Evolutionary conservation across 805 yeast genomes (phyloP), one percentile per base, ranked within the genome.

Genomic region (Suhomyces vadensis): DNA sequence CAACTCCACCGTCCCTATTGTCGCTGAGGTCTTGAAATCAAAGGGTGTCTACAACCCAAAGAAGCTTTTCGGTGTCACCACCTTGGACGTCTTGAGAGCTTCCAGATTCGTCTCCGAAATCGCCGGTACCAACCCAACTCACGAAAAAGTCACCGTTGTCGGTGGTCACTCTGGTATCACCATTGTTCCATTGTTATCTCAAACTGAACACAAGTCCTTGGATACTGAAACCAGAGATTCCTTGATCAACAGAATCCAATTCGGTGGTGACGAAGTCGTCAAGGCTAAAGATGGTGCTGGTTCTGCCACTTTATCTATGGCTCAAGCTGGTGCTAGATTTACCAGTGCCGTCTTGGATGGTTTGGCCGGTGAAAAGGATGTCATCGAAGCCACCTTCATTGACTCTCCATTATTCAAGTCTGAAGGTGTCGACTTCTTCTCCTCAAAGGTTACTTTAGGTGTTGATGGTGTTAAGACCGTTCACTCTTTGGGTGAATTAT

Each of bases 161-260:
- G 97, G 97, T 68, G 97, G 97, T 60, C 97, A 90, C 83, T 88
- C 96, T 48, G 97, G 97, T 73, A 83, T 85, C 66, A 91, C 97
- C 69, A 90, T 90, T 71, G 95, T 90, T 50, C 97, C 97, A 64
- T 76, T 91, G 69, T 74, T 90, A 67, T 87, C 95, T 51, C 96
- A 86, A 75, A 77, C 94, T 56, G 78, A 72, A 71, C 88, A 85
- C 78, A 73, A 76, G 60, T 57, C 71, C 56, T 72, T 85, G 65
- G 73, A 80, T 58, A 81, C 78, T 55, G 92, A 86, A 65, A 75
- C 71, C 48, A 73, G 77, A 65, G 81, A 80, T 57, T 78, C 79
- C 49, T 78, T 91, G 56, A 80, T 89, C 58, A 77, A 88, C 77
- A 82, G 98, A 71, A 91, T 91, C 55, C 97, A 91, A 73, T 90